A percentile compares a stretch with the other conserved stretches of the same genome.
These are phyloP conservation scores for Magnaporthiopsis incrustans DNA, from an alignment of 2,329 filamentous ascomycete species.

Conservation along the genomic window DNA sequence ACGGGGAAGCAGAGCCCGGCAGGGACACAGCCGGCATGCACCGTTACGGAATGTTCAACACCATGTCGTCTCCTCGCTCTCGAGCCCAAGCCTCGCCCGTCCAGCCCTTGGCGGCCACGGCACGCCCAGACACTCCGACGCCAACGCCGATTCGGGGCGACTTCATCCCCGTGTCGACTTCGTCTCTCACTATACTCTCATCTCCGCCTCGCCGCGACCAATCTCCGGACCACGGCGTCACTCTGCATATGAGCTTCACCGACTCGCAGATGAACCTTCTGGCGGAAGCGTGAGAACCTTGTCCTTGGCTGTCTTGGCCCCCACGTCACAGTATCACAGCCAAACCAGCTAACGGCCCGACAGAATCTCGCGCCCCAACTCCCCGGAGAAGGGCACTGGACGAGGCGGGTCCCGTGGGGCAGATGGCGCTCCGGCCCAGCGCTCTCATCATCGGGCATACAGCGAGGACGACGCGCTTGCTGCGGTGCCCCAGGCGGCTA, in stretches of 20 bases:
- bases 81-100: background rate
- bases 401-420: background rate
- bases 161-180: slow-evolving; percentile 27
- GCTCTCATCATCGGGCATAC: slow-evolving; percentile 1
- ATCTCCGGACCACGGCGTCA: slow-evolving; percentile 26
- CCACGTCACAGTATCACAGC: background rate
- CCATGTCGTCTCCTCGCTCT: background rate
- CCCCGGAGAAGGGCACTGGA: slow-evolving; percentile 1
- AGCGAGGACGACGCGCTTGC: slow-evolving; percentile 3
- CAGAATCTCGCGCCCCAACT: slow-evolving; percentile 6
- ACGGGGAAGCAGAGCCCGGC: background rate
- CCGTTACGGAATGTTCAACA: background rate
- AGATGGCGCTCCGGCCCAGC: background rate
- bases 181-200: slow-evolving; percentile 17
- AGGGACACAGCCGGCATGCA: background rate
- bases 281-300: slow-evolving; percentile 32
- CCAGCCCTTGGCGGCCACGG: background rate
- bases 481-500: background rate
- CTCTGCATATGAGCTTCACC: slow-evolving; percentile 40
- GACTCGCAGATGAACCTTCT: slow-evolving; percentile 40
- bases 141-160: slow-evolving; percentile 23
- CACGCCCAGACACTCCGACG: background rate
- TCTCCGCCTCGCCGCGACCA: slow-evolving; percentile 26
- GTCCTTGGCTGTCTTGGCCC: background rate
- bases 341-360: background rate